Evolutionary conservation across 2,329 filamentous ascomycete species (phyloP).

Genomic region (Thelonectria discophora): DNA sequence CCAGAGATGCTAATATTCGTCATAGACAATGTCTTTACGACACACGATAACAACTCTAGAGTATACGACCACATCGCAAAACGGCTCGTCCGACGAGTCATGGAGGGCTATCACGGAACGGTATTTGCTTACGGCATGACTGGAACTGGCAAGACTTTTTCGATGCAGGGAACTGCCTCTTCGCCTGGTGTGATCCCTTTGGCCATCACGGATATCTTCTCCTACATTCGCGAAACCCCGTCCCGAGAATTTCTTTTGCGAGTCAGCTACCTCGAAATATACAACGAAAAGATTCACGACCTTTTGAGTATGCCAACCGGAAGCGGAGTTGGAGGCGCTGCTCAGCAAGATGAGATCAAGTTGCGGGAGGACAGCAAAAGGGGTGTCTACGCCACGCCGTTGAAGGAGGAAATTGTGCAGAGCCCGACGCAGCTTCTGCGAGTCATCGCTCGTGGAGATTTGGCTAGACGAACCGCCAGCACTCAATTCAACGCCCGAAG

Average conservation of each 20-base stretch:
- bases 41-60: conserved; percentile 90
- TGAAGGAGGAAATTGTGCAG: conserved; percentile 99
- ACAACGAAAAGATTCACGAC: conserved; percentile 98
- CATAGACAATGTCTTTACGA: conserved; percentile 93
- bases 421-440: conserved; percentile 93
- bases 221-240: conserved; percentile 96
- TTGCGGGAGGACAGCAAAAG: conserved; percentile 94
- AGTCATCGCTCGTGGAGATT: conserved; percentile 93
- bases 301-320: conserved; percentile 79
- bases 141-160: conserved; percentile 98
- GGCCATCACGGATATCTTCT: conserved; percentile 98
- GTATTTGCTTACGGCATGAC: conserved; percentile 99
- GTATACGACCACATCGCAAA: conserved; percentile 97
- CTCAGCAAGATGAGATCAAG: conserved; percentile 90
- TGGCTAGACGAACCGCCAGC: conserved; percentile 87
- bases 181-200: conserved; percentile 96
- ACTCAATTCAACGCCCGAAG: conserved; percentile 97
- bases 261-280: conserved; percentile 98
- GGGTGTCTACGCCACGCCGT: conserved; percentile 92
- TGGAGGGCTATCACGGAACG: conserved; percentile 98
- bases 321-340: conserved; percentile 61
- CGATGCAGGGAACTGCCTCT: conserved; percentile 97
- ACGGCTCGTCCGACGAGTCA: conserved; percentile 91
- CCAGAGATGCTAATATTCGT: conserved; percentile 29
- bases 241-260: conserved; percentile 92